phyloP scores from a whole-genome alignment of 2,329 filamentous ascomycete genomes.

The Sporothrix brasiliensis region DNA sequence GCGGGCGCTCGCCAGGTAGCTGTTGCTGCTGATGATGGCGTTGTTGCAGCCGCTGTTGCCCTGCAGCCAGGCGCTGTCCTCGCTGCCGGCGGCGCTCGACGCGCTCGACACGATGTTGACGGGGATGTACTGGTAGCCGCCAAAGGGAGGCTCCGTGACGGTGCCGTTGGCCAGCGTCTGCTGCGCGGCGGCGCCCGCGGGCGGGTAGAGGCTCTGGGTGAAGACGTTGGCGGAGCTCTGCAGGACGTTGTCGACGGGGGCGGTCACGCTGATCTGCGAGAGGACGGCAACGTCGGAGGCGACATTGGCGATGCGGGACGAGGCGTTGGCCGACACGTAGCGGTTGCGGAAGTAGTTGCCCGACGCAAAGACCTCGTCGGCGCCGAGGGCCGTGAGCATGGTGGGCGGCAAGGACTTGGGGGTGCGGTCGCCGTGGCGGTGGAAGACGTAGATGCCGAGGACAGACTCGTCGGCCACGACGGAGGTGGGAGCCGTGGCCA shows the following conservation, averaged over 20 bases:
- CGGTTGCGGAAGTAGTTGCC: slow-evolving; percentile 75
- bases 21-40: slow-evolving; percentile 58
- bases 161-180: slow-evolving; percentile 73
- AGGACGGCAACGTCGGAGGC: slow-evolving; percentile 66
- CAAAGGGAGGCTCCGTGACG: slow-evolving; percentile 66
- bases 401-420: slow-evolving; percentile 73
- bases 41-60: slow-evolving; percentile 60
- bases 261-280: slow-evolving; percentile 70
- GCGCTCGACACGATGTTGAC: slow-evolving; percentile 63
- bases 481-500: slow-evolving; percentile 22
- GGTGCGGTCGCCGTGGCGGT: slow-evolving; percentile 87
- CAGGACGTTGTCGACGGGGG: slow-evolving; percentile 75
- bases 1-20: slow-evolving; percentile 54
- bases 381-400: slow-evolving; percentile 76
- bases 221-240: slow-evolving; percentile 80
- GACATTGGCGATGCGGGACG: slow-evolving; percentile 66
- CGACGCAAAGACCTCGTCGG: slow-evolving; percentile 70
- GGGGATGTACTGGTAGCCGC: slow-evolving; percentile 83
- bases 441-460: slow-evolving; percentile 82
- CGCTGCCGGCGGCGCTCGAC: slow-evolving; percentile 58
- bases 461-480: slow-evolving; percentile 63
- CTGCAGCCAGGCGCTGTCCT: slow-evolving; percentile 62
- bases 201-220: slow-evolving; percentile 84
- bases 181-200: slow-evolving; percentile 59
- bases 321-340: slow-evolving; percentile 67